Conservation (phyloP, 148 eudicot species). For the Rhododendron mucronatum region DNA sequence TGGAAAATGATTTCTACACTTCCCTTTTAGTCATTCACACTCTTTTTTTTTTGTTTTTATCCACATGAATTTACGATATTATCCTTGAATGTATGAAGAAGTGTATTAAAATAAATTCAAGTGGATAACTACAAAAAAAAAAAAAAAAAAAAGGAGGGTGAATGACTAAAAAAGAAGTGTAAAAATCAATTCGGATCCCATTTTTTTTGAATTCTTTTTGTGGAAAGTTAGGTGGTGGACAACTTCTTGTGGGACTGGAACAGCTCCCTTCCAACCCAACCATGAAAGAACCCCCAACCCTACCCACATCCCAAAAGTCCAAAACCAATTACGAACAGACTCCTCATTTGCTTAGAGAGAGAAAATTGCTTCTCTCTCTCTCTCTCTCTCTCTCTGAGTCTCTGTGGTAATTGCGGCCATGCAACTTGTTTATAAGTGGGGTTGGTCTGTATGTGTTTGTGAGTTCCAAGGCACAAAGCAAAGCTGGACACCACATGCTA, state of each 20-base stretch:
- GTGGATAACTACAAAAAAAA: no score
- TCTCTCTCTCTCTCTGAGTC: neutral
- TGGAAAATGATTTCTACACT: no score
- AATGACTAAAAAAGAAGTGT: no score
- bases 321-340: neutral
- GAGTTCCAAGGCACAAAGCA: conserved; percentile 1
- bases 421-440: neutral
- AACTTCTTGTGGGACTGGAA: neutral
- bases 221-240: neutral
- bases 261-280: conserved; percentile 10
- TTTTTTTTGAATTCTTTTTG: no score
- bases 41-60: no score
- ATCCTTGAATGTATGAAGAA: no score
- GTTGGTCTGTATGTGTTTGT: neutral
- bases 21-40: no score
- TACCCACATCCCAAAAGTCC: neutral
- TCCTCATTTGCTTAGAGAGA: neutral
- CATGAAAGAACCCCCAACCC: neutral
- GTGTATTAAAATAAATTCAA: no score
- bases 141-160: no score
- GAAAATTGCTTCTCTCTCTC: neutral
- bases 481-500: neutral
- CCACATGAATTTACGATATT: no score
- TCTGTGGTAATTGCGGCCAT: neutral
- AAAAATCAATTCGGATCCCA: no score